A percentile compares a stretch with the other conserved stretches of the same genome.
These are phyloP conservation scores for Nicotiana noctiflora DNA, from an alignment of 257 asterid genomes.

Conservation along the genomic window DNA sequence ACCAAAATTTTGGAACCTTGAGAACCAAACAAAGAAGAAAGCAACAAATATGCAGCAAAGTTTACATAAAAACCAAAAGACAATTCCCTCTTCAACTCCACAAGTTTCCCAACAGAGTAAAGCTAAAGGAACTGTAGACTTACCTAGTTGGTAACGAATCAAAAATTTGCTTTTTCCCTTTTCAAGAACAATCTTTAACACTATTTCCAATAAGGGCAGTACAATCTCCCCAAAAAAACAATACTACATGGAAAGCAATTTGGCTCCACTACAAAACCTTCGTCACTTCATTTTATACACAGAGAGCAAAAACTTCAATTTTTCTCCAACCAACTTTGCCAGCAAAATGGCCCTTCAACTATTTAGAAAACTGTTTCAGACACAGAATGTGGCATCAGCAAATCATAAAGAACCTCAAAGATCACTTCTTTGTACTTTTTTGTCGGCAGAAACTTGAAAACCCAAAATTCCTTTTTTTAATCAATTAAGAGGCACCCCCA, in stretches of 20 bases:
- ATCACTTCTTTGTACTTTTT: neutral
- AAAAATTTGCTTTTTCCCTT: slow-evolving; percentile 16
- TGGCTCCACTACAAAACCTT: neutral
- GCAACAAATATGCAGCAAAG: slow-evolving; percentile 35
- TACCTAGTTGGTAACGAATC: slow-evolving; percentile 40
- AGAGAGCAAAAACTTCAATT: neutral
- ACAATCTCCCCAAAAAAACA: neutral
- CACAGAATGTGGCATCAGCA: slow-evolving; percentile 7
- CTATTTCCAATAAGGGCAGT: neutral
- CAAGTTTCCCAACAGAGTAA: slow-evolving; percentile 23
- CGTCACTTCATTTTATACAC: slow-evolving; percentile 24
- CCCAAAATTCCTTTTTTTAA: neutral
- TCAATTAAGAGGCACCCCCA: neutral
- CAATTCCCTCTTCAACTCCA: slow-evolving; percentile 1
- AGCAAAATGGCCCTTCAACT: slow-evolving; percentile 15
- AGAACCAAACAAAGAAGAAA: slow-evolving; percentile 5
- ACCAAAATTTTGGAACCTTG: slow-evolving; percentile 27
- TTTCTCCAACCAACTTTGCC: slow-evolving; percentile 10
- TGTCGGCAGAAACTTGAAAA: slow-evolving; percentile 6
- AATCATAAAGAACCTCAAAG: neutral
- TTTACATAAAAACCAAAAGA: slow-evolving; percentile 19
- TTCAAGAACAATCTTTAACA: slow-evolving; percentile 11
- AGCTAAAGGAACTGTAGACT: slow-evolving; percentile 31
- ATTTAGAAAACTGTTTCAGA: neutral
- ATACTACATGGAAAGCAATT: slow-evolving; percentile 1